phyloP scores from a whole-genome alignment of 352 stramenopile genomes.

The Globisporangium paroecandrum region DNA sequence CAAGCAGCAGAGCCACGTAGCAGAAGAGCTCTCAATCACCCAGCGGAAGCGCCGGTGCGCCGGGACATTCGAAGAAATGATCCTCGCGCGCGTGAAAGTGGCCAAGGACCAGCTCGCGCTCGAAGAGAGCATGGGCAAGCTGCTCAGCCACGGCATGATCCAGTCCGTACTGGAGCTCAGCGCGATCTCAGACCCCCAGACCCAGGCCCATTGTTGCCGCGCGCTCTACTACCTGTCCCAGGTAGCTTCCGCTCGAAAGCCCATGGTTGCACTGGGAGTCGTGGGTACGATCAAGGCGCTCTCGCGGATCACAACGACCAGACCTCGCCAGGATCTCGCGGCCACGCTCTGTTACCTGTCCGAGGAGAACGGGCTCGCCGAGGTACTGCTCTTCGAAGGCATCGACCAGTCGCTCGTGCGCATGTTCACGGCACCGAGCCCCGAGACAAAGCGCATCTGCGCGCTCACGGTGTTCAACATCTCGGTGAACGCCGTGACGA shows the following conservation, averaged over 20 bases:
- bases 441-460: conserved; percentile 70
- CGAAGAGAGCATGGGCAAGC: conserved; percentile 25
- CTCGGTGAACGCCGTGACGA: conserved; percentile 44
- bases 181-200: conserved; percentile 39
- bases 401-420: conserved; percentile 58
- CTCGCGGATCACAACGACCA: conserved; percentile 26
- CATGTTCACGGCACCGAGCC: conserved; percentile 37
- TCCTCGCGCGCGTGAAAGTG: conserved; percentile 35
- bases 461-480: conserved; percentile 69
- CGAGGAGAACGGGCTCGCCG: conserved; percentile 50
- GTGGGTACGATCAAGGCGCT: conserved; percentile 45
- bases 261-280: conserved; percentile 52
- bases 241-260: conserved; percentile 36
- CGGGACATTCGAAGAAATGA: conserved; percentile 79
- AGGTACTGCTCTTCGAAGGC: conserved; percentile 65
- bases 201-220: conserved; percentile 61
- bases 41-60: conserved; percentile 65
- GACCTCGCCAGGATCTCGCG: conserved; percentile 53
- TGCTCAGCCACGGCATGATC: conserved; percentile 69
- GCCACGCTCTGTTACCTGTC: conserved; percentile 66
- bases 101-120: conserved; percentile 3
- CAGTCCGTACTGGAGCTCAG: conserved; percentile 51
- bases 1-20: conserved; percentile 16
- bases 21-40: conserved; percentile 25
- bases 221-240: conserved; percentile 63